A percentile compares a stretch with the other conserved stretches of the same genome.
phyloP scores from a whole-genome alignment of 768 basidiomycete species.

The Pleurotus eryngii region DNA sequence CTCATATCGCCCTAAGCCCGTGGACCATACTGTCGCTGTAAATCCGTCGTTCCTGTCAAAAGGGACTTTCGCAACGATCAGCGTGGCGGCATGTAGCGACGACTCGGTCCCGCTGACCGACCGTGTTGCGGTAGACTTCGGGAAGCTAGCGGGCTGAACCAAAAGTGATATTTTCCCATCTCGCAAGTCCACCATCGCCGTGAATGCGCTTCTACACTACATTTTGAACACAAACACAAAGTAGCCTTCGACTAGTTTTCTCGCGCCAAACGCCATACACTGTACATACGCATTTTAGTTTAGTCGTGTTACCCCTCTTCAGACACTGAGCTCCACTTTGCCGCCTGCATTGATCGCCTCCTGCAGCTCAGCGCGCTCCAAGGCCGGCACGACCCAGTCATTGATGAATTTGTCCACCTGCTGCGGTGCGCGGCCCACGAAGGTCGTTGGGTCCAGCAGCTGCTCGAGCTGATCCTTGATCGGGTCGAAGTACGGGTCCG shows the following conservation, averaged over 20 bases:
- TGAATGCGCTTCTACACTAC: too few species aligned
- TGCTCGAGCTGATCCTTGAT: slow-evolving; percentile 77
- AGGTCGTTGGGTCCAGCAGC: slow-evolving; percentile 82
- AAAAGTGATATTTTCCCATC: neutral
- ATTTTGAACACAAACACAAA: too few species aligned
- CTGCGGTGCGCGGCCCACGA: slow-evolving; percentile 91
- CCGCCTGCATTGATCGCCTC: slow-evolving; percentile 47
- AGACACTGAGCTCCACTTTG: slow-evolving; percentile 69
- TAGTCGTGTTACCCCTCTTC: too few species aligned
- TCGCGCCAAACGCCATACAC: too few species aligned
- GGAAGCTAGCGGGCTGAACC: neutral
- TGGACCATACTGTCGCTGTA: slow-evolving; percentile 74
- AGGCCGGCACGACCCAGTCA: slow-evolving; percentile 85
- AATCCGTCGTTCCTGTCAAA: slow-evolving; percentile 83
- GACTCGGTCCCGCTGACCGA: neutral
- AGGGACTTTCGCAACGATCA: slow-evolving; percentile 49
- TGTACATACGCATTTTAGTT: too few species aligned
- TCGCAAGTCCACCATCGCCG: too few species aligned
- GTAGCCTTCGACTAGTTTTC: too few species aligned
- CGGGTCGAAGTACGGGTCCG: slow-evolving; percentile 84
- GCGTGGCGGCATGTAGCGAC: slow-evolving; percentile 23
- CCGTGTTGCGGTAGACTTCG: slow-evolving; percentile 2
- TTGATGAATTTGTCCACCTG: slow-evolving; percentile 88
- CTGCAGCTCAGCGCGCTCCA: slow-evolving; percentile 55
- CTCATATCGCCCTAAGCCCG: slow-evolving; percentile 42